These are phyloP conservation scores for Talaromyces amestolkiae DNA, from an alignment of 2,329 filamentous ascomycete genomes.

Conservation along the genomic window DNA sequence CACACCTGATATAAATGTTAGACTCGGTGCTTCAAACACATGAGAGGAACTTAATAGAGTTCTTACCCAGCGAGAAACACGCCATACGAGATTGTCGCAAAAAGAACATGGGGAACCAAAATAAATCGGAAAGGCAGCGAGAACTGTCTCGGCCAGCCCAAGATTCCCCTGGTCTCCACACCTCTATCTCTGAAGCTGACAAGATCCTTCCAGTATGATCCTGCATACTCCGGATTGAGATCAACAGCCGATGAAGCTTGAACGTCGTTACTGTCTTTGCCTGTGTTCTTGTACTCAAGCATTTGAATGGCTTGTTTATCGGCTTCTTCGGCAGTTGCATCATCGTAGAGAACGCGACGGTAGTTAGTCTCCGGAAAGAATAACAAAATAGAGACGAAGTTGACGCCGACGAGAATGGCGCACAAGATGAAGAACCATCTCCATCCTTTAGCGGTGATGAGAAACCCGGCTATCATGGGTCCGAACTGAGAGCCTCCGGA, in stretches of 20 bases:
- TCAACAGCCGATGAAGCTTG: slow-evolving; percentile 13
- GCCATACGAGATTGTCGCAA: slow-evolving; percentile 30
- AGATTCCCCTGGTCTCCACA: slow-evolving; percentile 22
- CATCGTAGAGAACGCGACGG: slow-evolving; percentile 25
- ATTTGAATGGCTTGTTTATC: slow-evolving; percentile 20
- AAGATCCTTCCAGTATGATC: slow-evolving; percentile 30
- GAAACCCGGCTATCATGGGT: slow-evolving; percentile 36
- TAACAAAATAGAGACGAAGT: slow-evolving; percentile 33
- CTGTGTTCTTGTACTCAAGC: neutral
- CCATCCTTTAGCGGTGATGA: slow-evolving; percentile 36
- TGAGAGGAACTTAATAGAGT: neutral
- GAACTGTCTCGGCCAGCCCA: slow-evolving; percentile 20
- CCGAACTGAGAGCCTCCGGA: slow-evolving; percentile 36
- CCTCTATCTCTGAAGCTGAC: slow-evolving; percentile 26
- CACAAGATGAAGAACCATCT: slow-evolving; percentile 40
- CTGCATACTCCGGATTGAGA: slow-evolving; percentile 26
- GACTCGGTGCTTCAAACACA: neutral
- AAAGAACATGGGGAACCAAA: slow-evolving; percentile 26
- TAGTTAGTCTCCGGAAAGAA: slow-evolving; percentile 38
- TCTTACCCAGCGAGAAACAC: slow-evolving; percentile 30
- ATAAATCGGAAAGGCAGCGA: slow-evolving; percentile 28
- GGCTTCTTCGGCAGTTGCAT: slow-evolving; percentile 24
- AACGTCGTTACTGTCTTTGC: neutral
- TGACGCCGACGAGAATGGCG: slow-evolving; percentile 31
- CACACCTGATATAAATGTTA: slow-evolving; percentile 12